Evolutionary conservation across 2,329 filamentous ascomycete genomes (phyloP).

Genomic region (Botrytis porri): DNA sequence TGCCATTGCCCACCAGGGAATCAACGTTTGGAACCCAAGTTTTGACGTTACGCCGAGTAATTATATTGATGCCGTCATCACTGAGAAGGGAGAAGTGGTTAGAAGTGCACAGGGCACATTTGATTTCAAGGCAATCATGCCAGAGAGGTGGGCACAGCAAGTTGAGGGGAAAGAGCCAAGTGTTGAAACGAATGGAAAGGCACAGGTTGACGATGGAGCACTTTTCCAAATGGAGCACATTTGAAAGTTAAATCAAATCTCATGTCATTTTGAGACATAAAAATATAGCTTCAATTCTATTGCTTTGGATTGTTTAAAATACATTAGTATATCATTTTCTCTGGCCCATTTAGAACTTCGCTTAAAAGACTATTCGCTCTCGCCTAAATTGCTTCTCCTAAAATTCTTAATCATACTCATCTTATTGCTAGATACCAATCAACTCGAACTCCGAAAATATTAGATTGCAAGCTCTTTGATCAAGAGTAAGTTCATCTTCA

Average conservation of each 20-base stretch:
- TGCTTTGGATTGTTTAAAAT: not conserved
- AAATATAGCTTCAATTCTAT: not conserved
- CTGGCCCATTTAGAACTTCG: not conserved
- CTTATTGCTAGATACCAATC: not conserved
- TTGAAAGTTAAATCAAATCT: not conserved
- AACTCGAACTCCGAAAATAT: too few relatives aligned
- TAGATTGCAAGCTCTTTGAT: not conserved
- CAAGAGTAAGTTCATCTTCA: not conserved
- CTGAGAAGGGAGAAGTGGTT: constrained; percentile 82
- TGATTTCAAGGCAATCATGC: constrained; percentile 55
- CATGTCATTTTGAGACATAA: not conserved
- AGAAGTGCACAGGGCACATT: constrained; percentile 72
- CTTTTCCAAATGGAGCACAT: constrained; percentile 23
- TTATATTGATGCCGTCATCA: constrained; percentile 91
- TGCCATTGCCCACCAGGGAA: constrained; percentile 72
- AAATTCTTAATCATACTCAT: not conserved
- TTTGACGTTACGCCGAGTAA: constrained; percentile 92
- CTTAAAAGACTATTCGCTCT: not conserved
- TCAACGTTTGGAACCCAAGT: constrained; percentile 92
- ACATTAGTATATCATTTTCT: not conserved
- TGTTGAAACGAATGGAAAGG: not conserved
- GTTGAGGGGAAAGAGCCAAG: constrained; percentile 23
- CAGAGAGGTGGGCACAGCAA: constrained; percentile 48
- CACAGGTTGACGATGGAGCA: constrained; percentile 16
- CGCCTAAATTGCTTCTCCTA: not conserved